Percentiles rank a stretch among this genome's conserved stretches.
Evolutionary conservation across 1,284 basidiomycete species (phyloP).

Genomic region (Pterulicium gracile): DNA sequence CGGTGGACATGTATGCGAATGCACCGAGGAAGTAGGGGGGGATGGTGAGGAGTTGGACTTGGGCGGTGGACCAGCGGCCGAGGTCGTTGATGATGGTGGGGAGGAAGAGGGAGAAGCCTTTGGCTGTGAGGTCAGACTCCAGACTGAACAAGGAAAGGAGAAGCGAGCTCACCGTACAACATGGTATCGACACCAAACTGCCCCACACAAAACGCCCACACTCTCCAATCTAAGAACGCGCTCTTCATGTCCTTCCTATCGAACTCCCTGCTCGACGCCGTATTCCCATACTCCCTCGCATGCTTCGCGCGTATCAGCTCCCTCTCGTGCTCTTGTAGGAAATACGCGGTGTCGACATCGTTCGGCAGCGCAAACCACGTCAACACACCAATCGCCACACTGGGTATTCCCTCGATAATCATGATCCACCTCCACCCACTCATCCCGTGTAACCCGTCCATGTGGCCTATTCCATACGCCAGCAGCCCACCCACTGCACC

Average conservation of each 20-base stretch:
- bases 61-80: constrained; percentile 17
- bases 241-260: background rate
- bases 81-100: constrained; percentile 26
- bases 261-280: background rate
- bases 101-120: constrained; percentile 26
- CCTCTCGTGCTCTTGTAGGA: constrained; percentile 18
- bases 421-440: constrained; percentile 39
- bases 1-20: constrained; percentile 16
- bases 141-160: constrained; percentile 12
- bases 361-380: constrained; percentile 34
- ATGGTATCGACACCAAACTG: constrained; percentile 7
- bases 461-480: constrained; percentile 25
- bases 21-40: background rate
- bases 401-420: constrained; percentile 26
- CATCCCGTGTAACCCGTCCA: constrained; percentile 23
- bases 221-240: constrained; percentile 1
- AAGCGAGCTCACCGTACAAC: constrained; percentile 18
- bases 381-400: constrained; percentile 25
- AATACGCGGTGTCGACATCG: constrained; percentile 18
- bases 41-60: constrained; percentile 19
- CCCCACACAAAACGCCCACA: background rate
- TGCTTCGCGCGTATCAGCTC: background rate
- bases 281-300: background rate
- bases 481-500: constrained; percentile 28
- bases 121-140: constrained; percentile 24